Conservation (phyloP, 257 asterid genomes). For the Coffea canephora region DNA sequence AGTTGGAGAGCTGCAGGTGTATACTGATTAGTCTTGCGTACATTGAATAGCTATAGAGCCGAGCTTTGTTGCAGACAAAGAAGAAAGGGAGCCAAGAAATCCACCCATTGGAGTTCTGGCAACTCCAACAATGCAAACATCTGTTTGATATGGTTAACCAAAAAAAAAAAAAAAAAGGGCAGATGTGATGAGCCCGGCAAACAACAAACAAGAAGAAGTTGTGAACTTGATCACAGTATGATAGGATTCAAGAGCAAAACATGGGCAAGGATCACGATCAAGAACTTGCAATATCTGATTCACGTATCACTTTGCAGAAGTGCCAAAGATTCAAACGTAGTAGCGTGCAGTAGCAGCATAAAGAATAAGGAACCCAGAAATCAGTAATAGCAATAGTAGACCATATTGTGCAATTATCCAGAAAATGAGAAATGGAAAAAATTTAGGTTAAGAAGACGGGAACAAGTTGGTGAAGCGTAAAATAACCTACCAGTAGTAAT, state of each 20-base stretch:
- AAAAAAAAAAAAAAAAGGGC: neutral
- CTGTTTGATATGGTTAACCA: constrained; percentile 34
- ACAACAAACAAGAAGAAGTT: neutral
- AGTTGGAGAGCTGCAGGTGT: neutral
- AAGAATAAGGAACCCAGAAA: neutral
- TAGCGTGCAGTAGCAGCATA: neutral
- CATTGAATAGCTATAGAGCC: constrained; percentile 84
- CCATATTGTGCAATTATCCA: neutral
- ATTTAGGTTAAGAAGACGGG: neutral
- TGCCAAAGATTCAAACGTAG: too few species aligned
- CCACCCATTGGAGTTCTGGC: constrained; percentile 92
- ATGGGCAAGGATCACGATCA: too few species aligned
- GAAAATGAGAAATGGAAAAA: neutral
- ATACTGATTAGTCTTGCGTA: constrained; percentile 33
- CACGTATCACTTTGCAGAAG: too few species aligned
- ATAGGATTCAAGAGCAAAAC: too few species aligned
- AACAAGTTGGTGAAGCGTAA: neutral
- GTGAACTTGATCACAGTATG: neutral
- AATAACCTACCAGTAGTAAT: neutral
- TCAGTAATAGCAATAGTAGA: neutral
- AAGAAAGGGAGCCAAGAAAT: constrained; percentile 87
- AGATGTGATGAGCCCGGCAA: neutral
- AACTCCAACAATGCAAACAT: constrained; percentile 93
- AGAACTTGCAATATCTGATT: too few species aligned
- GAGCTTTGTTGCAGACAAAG: constrained; percentile 86